Evolutionary conservation across 441 rosid genomes (phyloP).

Genomic region (Syzygium syzygioides): DNA sequence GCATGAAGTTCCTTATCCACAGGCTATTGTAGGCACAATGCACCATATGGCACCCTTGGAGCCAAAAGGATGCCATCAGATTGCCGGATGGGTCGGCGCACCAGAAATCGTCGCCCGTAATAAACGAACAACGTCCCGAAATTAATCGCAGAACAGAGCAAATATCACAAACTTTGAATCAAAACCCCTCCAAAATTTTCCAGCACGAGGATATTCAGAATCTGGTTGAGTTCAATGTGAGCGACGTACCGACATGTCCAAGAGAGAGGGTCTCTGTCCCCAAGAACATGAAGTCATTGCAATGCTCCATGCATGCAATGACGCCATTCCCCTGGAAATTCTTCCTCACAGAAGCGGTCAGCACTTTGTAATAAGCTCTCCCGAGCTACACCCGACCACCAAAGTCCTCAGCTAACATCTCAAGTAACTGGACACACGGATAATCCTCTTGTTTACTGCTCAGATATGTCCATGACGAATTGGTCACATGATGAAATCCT

Average conservation of each 20-base stretch:
- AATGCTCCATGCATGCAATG: not conserved
- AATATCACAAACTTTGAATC: not conserved
- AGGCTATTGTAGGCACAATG: slow-evolving; percentile 23
- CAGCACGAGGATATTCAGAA: not conserved
- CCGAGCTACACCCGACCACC: not conserved
- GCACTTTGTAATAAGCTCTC: not conserved
- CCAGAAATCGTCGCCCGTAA: slow-evolving; percentile 25
- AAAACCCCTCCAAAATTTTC: not conserved
- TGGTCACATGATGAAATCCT: not conserved
- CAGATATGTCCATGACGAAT: not conserved
- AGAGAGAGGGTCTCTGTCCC: not conserved
- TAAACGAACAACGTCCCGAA: not conserved
- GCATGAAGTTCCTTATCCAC: slow-evolving; percentile 54
- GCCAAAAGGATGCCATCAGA: slow-evolving; percentile 19
- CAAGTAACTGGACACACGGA: not conserved
- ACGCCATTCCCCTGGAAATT: not conserved
- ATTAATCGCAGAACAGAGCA: not conserved
- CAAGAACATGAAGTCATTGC: not conserved
- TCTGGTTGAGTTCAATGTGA: not conserved
- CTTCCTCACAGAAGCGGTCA: not conserved
- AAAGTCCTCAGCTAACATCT: not conserved
- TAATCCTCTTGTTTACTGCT: not conserved
- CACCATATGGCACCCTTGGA: slow-evolving; percentile 26
- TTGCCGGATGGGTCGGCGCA: slow-evolving; percentile 14
- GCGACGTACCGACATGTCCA: not conserved